Evolutionary conservation across 441 rosid genomes (phyloP).

Genomic region (Jatropha podagrica): DNA sequence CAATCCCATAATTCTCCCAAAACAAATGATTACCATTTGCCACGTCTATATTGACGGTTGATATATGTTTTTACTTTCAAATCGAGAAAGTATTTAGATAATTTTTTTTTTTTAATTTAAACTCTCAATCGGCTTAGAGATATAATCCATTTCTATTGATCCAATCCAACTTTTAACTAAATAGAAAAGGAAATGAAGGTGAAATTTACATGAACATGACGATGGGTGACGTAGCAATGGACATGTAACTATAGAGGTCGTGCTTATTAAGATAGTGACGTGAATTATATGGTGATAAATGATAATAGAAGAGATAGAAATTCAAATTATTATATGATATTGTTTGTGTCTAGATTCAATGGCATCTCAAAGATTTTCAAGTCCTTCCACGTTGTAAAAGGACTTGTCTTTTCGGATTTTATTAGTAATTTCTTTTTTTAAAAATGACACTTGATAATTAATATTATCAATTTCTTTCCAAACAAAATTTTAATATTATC

Average conservation of each 20-base stretch:
- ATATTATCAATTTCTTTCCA: too few species aligned
- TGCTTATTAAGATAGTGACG: neutral
- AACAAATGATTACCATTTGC: too few species aligned
- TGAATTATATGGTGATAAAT: neutral
- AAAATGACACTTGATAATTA: too few species aligned
- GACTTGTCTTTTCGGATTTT: constrained; percentile 4
- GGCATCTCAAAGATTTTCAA: constrained; percentile 18
- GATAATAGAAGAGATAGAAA: constrained; percentile 4
- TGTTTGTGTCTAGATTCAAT: constrained; percentile 42
- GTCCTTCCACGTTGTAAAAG: constrained; percentile 18
- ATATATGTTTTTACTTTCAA: too few species aligned
- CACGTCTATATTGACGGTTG: too few species aligned
- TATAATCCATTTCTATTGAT: neutral
- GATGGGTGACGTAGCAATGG: neutral
- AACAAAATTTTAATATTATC: too few species aligned
- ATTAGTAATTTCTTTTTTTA: neutral
- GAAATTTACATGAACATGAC: constrained; percentile 12
- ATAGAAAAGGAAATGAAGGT: neutral
- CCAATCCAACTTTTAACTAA: neutral
- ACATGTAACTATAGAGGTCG: neutral
- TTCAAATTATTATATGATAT: neutral
- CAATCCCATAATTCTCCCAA: too few species aligned
- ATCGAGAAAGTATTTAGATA: too few species aligned
- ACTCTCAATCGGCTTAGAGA: too few species aligned
- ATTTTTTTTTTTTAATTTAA: too few species aligned